These are phyloP conservation scores for Linnemannia elongata DNA, from an alignment of 192 early-diverging fungal genomes.

Conservation along the genomic window DNA sequence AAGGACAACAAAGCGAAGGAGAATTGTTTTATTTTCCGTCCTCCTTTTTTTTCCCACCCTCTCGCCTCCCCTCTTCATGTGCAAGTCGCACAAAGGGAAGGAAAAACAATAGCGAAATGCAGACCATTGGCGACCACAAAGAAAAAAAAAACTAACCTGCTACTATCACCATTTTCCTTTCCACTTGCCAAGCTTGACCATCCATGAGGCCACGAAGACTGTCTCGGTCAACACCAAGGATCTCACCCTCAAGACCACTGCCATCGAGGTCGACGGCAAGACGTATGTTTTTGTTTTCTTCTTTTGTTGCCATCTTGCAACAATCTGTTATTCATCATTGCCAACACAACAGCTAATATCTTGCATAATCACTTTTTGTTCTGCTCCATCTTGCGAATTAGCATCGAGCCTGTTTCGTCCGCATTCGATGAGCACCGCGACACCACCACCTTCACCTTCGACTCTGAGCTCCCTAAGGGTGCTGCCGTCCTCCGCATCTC, in stretches of 20 bases:
- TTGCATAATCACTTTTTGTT: background rate
- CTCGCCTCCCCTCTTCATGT: background rate
- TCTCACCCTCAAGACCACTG: slow-evolving; percentile 74
- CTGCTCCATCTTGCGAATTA: background rate
- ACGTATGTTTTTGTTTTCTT: slow-evolving; percentile 42
- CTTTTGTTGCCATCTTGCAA: background rate
- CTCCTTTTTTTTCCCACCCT: slow-evolving; percentile 7
- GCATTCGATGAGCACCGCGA: slow-evolving; percentile 61
- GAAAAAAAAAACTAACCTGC: background rate
- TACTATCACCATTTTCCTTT: background rate
- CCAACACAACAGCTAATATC: background rate
- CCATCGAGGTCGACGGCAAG: slow-evolving; percentile 73
- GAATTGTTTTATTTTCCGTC: slow-evolving; percentile 1
- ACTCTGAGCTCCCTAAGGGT: slow-evolving; percentile 62
- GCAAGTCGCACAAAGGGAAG: background rate
- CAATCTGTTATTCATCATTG: slow-evolving; percentile 53
- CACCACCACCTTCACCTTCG: slow-evolving; percentile 71
- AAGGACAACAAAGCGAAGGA: background rate
- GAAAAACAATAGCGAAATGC: background rate
- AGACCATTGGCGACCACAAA: background rate
- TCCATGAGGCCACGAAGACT: slow-evolving; percentile 61
- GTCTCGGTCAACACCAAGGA: slow-evolving; percentile 70
- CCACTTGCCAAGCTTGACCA: slow-evolving; percentile 31
- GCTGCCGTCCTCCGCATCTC: slow-evolving; percentile 66
- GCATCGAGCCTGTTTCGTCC: slow-evolving; percentile 56